phyloP scores from a whole-genome alignment of 208 protist species.

The Herpetomonas tarakana region DNA sequence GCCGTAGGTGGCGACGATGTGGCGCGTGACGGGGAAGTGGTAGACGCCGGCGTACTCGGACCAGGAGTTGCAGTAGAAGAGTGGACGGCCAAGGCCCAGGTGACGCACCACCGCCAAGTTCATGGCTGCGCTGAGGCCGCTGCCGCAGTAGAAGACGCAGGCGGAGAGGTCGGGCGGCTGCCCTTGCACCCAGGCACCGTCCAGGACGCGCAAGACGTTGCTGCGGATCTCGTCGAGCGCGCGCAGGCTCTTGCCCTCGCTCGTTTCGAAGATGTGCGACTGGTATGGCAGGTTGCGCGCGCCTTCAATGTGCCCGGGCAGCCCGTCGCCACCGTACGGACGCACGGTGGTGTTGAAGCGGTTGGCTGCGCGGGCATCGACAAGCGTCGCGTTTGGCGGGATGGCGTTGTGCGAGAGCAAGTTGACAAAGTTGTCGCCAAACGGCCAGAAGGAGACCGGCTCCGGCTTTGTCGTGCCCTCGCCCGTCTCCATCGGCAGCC shows the following conservation, averaged over 20 bases:
- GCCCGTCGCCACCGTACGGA: constrained; percentile 39
- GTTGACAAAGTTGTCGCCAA: constrained; percentile 27
- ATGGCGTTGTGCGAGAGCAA: constrained; percentile 38
- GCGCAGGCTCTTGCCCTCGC: constrained; percentile 27
- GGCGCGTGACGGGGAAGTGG: constrained; percentile 37
- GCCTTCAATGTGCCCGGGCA: constrained; percentile 76
- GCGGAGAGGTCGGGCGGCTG: constrained; percentile 31
- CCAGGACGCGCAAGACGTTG: constrained; percentile 33
- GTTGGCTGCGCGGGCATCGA: constrained; percentile 45
- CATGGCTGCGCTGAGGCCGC: constrained; percentile 74
- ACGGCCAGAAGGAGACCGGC: constrained; percentile 37
- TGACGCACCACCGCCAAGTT: constrained; percentile 66
- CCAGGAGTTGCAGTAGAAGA: constrained; percentile 82
- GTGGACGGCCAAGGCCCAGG: constrained; percentile 58
- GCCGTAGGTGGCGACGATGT: constrained; percentile 42
- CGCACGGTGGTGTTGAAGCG: constrained; percentile 69
- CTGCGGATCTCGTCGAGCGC: constrained; percentile 39
- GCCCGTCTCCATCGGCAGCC: constrained; percentile 36
- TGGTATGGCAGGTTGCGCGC: constrained; percentile 58
- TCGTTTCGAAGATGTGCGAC: constrained; percentile 19
- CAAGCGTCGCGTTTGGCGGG: constrained; percentile 45
- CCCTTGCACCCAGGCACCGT: constrained; percentile 11
- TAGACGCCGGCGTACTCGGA: constrained; percentile 66
- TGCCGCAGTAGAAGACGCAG: constrained; percentile 81
- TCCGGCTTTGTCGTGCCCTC: constrained; percentile 4